A percentile compares a stretch with the other conserved stretches of the same genome.
phyloP scores from a whole-genome alignment of 176 grass and related monocot species.

The Olyra latifolia region DNA sequence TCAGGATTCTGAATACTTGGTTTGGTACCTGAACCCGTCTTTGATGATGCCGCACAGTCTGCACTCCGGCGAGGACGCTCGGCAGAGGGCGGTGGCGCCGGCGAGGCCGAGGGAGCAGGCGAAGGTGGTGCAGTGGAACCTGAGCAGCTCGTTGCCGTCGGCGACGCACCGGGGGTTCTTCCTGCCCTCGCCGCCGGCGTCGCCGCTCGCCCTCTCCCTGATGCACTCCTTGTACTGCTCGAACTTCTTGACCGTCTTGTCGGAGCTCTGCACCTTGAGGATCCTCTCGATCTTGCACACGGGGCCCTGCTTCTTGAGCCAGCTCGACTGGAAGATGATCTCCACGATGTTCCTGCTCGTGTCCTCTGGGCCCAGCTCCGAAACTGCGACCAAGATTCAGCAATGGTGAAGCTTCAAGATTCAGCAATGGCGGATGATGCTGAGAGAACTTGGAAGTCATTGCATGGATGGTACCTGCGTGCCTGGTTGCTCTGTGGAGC shows the following conservation, averaged over 20 bases:
- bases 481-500: slow-evolving; percentile 57
- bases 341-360: slow-evolving; percentile 92
- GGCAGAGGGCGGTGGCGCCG: slow-evolving; percentile 52
- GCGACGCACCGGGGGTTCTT: slow-evolving; percentile 78
- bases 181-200: slow-evolving; percentile 16
- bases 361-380: slow-evolving; percentile 71
- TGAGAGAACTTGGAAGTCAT: too few species aligned
- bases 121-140: slow-evolving; percentile 74
- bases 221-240: slow-evolving; percentile 81
- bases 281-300: slow-evolving; percentile 79
- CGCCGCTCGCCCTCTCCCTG: slow-evolving; percentile 50
- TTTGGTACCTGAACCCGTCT: slow-evolving; percentile 62
- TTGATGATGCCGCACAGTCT: slow-evolving; percentile 65
- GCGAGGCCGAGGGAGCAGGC: slow-evolving; percentile 51
- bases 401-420: neutral
- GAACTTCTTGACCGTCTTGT: slow-evolving; percentile 60
- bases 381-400: slow-evolving; percentile 41
- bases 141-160: slow-evolving; percentile 87
- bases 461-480: slow-evolving; percentile 72
- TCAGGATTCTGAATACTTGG: neutral
- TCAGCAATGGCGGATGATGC: too few species aligned
- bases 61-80: slow-evolving; percentile 39
- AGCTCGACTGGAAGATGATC: slow-evolving; percentile 97
- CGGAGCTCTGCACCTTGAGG: slow-evolving; percentile 63
- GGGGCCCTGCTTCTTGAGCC: slow-evolving; percentile 56